Conservation (phyloP, 306 rosid genomes). For the Quercus berberidifolia region DNA sequence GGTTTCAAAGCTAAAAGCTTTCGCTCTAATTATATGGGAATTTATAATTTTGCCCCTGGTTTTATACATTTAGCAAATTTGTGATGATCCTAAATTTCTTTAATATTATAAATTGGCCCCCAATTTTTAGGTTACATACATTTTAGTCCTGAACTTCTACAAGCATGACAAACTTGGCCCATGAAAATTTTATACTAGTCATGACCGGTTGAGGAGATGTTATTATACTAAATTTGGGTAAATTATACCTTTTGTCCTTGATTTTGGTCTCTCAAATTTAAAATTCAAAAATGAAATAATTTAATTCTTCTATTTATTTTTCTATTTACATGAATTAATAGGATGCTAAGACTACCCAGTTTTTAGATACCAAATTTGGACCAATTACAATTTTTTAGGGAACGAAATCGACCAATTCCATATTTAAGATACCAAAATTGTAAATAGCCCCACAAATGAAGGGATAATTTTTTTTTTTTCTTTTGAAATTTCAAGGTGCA, state of each 20-base stretch:
- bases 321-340: too few species aligned
- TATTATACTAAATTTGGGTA: background rate
- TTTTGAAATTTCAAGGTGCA: too few species aligned
- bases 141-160: background rate
- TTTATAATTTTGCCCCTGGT: constrained; percentile 20
- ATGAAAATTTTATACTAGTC: background rate
- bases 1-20: constrained; percentile 23
- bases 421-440: too few species aligned
- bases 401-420: too few species aligned
- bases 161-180: background rate
- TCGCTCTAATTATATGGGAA: constrained; percentile 11
- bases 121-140: background rate
- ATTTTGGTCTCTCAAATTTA: too few species aligned
- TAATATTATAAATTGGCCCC: background rate
- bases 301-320: too few species aligned
- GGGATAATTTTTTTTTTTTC: too few species aligned
- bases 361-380: too few species aligned
- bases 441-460: too few species aligned
- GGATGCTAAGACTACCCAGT: too few species aligned
- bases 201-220: background rate
- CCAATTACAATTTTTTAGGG: too few species aligned
- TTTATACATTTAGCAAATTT: background rate
- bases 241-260: background rate
- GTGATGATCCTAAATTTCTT: background rate
- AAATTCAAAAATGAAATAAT: too few species aligned